phyloP scores from a whole-genome alignment of 257 asterid species.

The Solanum sitiens region DNA sequence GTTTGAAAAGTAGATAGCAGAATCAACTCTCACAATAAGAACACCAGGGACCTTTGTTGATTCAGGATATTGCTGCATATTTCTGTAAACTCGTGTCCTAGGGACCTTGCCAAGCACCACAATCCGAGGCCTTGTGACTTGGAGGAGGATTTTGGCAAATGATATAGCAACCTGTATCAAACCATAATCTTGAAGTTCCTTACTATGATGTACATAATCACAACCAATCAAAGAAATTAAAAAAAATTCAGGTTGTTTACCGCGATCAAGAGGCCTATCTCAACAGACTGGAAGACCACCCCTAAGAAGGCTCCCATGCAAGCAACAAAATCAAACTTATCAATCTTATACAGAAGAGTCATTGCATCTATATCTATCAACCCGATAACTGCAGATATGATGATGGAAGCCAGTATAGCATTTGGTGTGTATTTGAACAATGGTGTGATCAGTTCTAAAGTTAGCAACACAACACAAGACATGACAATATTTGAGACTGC shows the following conservation, averaged over 20 bases:
- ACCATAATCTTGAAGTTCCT: background rate
- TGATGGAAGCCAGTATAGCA: constrained; percentile 62
- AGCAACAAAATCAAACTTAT: constrained; percentile 63
- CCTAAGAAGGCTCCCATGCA: constrained; percentile 85
- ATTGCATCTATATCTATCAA: constrained; percentile 45
- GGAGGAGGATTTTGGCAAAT: constrained; percentile 68
- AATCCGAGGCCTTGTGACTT: constrained; percentile 65
- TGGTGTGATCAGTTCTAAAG: constrained; percentile 52
- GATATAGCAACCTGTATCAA: constrained; percentile 44
- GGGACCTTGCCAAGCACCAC: constrained; percentile 60
- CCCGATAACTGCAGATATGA: constrained; percentile 57
- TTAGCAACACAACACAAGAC: constrained; percentile 45
- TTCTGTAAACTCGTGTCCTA: constrained; percentile 51
- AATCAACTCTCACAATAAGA: constrained; percentile 51
- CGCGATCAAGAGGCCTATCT: constrained; percentile 66
- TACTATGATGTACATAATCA: background rate
- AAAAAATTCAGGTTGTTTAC: constrained; percentile 14
- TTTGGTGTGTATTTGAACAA: constrained; percentile 67
- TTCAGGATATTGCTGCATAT: constrained; percentile 65
- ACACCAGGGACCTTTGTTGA: constrained; percentile 56
- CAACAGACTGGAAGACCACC: constrained; percentile 51
- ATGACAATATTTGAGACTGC: constrained; percentile 66
- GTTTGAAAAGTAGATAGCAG: constrained; percentile 69
- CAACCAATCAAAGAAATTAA: background rate
- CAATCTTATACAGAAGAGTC: constrained; percentile 56